Conservation (phyloP, 169 alveolate species). For the Eimeria necatrix region DNA sequence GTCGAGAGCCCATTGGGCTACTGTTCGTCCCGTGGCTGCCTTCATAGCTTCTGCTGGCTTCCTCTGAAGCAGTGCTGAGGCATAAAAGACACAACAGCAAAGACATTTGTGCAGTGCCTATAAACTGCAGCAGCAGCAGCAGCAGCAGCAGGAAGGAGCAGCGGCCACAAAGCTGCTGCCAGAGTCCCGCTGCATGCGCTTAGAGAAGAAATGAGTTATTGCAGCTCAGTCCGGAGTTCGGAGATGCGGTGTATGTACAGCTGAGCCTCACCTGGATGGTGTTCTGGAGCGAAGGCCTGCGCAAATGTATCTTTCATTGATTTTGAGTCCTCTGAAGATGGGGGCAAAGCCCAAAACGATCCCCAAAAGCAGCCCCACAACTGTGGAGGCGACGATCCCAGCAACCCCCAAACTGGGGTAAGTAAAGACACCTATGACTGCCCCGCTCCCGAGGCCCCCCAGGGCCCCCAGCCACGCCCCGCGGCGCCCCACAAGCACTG, state of each 20-base stretch:
- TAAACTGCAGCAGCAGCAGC: not conserved
- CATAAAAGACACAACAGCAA: not conserved
- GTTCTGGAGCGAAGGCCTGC: constrained; percentile 81
- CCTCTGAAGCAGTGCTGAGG: not conserved
- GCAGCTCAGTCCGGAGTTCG: not conserved
- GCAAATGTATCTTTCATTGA: constrained; percentile 85
- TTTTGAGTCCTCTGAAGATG: constrained; percentile 83
- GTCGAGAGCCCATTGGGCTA: constrained; percentile 15
- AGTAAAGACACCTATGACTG: constrained; percentile 69
- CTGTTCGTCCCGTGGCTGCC: constrained; percentile 16
- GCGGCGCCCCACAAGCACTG: constrained; percentile 71
- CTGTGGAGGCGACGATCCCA: constrained; percentile 81
- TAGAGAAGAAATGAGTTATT: not conserved
- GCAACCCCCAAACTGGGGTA: constrained; percentile 51
- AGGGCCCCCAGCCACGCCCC: constrained; percentile 80
- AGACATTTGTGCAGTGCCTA: not conserved
- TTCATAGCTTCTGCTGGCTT: constrained; percentile 38
- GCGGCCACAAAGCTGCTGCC: not conserved
- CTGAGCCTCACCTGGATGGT: constrained; percentile 1
- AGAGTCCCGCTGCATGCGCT: not conserved
- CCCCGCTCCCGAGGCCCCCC: constrained; percentile 79
- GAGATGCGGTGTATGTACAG: not conserved
- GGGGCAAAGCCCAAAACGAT: constrained; percentile 87
- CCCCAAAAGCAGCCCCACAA: constrained; percentile 84
- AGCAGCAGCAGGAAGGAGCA: not conserved